Evolutionary conservation across 2,329 filamentous ascomycete genomes (phyloP), one percentile per base, ranked within the genome.

Genomic region (Davidsoniella virescens): DNA sequence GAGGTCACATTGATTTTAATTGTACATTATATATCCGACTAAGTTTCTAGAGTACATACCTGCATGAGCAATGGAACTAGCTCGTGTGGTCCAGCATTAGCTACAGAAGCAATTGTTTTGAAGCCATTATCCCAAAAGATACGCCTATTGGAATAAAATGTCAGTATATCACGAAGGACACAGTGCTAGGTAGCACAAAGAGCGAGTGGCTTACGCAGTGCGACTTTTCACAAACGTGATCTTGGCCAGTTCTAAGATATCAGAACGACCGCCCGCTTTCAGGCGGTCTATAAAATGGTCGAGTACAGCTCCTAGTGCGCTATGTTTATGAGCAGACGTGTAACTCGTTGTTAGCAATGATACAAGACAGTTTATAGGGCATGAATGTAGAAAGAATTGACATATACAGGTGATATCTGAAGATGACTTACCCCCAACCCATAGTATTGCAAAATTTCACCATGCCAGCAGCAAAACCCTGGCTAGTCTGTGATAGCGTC

Each of bases 121-220:
- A 82, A 82, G 1, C 84, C 84, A 60, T 82, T 86, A 51, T 87
- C 84, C 70, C 82, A 84, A 54, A 88, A 82, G 5, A 86, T 69
- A 12, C 75, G 64, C 16, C 63, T 65, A 37, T 18, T 33, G n/a
- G n/a, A n/a, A 26, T 10, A 16, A 44, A 29, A 45, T 39, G 44
- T 29, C 40, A 39, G 41, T 23, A 39, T n/a, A n/a, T 16, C n/a
- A 46, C 20, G 38, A 12, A 25, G n/a, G 18, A n/a, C 12, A 36
- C 36, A 23, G 12, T 16, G 5, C n/a, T 5, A 16, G 17, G 23
- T 25, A 17, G 14, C 14, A 14, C 16, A 10, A 44, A 49, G n/a
- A 12, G 12, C n/a, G 5, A 18, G 6, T 18, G 12, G 44, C 69
- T 49, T 70, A 72, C 59, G 84, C 84, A 12, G 83, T 87, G 50